Conservation (phyloP, 1,139 yeast genomes). For the Kluyveromyces marxianus region DNA sequence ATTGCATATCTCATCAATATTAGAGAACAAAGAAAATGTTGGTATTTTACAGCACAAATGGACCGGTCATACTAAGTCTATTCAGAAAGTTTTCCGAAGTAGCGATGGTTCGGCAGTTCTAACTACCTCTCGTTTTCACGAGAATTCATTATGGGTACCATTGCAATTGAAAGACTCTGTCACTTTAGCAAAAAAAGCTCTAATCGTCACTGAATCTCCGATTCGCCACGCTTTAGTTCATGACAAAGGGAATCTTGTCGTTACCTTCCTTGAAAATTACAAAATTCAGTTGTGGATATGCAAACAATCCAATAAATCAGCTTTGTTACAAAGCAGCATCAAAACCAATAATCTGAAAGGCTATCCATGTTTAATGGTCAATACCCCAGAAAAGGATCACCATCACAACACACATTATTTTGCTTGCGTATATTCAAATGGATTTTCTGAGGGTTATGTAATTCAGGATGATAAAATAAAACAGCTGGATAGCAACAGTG, state of each 20-base stretch:
- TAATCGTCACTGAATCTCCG: constrained; percentile 33
- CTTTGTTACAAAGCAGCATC: constrained; percentile 1
- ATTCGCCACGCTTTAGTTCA: constrained; percentile 46
- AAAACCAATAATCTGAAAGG: constrained; percentile 6
- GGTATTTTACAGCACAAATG: constrained; percentile 43
- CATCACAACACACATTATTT: constrained; percentile 35
- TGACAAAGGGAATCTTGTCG: constrained; percentile 44
- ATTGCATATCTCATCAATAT: constrained; percentile 33
- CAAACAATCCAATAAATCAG: constrained; percentile 12
- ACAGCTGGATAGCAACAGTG: constrained; percentile 15
- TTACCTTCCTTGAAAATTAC: constrained; percentile 36
- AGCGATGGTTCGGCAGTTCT: constrained; percentile 50
- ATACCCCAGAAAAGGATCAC: constrained; percentile 39
- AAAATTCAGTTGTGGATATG: constrained; percentile 63
- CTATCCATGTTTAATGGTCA: constrained; percentile 36
- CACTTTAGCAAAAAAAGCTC: constrained; percentile 30
- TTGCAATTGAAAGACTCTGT: constrained; percentile 25
- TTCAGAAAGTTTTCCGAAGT: constrained; percentile 58
- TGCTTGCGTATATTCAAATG: constrained; percentile 35
- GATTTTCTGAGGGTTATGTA: constrained; percentile 28
- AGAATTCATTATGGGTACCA: constrained; percentile 59
- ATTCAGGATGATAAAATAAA: constrained; percentile 19
- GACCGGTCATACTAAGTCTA: constrained; percentile 83
- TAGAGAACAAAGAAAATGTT: constrained; percentile 21
- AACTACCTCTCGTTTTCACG: constrained; percentile 44